Conservation (phyloP, 768 basidiomycete genomes). For the Russula foetens region DNA sequence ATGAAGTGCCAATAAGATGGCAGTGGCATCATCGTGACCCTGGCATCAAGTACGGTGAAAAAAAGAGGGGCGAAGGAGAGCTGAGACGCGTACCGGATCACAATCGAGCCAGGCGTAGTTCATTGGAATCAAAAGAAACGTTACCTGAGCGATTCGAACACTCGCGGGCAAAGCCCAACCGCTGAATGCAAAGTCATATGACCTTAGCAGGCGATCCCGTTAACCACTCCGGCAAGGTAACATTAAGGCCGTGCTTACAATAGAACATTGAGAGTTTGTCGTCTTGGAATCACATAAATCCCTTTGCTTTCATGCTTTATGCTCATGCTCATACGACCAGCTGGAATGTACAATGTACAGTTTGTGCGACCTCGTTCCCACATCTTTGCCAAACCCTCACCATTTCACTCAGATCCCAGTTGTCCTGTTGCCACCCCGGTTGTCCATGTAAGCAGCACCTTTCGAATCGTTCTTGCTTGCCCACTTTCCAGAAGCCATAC, state of each 20-base stretch:
- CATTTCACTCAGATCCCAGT: conserved; percentile 9
- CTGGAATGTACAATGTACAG: not conserved
- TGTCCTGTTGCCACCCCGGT: conserved; percentile 11
- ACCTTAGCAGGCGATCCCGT: conserved; percentile 41
- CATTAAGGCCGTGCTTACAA: conserved; percentile 20
- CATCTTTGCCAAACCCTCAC: not conserved
- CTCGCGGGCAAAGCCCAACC: conserved; percentile 55
- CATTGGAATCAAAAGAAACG: conserved; percentile 27
- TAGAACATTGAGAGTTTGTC: not conserved
- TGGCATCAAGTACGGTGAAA: conserved; percentile 23
- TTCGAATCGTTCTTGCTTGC: conserved; percentile 21
- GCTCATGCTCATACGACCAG: not conserved
- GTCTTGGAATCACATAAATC: not conserved
- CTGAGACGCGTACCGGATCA: conserved; percentile 25
- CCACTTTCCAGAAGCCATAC: conserved; percentile 27
- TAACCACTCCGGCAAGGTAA: conserved; percentile 97
- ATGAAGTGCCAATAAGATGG: conserved; percentile 70
- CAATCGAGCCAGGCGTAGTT: conserved; percentile 30
- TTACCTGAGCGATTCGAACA: conserved; percentile 58
- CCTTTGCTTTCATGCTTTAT: not conserved
- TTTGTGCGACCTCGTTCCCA: not conserved
- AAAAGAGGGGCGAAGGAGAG: not conserved
- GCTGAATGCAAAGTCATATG: conserved; percentile 29
- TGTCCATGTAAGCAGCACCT: conserved; percentile 11
- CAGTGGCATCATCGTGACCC: conserved; percentile 89